Evolutionary conservation across 208 protist genomes (phyloP).

Genomic region (Novymonas esmeraldas): DNA sequence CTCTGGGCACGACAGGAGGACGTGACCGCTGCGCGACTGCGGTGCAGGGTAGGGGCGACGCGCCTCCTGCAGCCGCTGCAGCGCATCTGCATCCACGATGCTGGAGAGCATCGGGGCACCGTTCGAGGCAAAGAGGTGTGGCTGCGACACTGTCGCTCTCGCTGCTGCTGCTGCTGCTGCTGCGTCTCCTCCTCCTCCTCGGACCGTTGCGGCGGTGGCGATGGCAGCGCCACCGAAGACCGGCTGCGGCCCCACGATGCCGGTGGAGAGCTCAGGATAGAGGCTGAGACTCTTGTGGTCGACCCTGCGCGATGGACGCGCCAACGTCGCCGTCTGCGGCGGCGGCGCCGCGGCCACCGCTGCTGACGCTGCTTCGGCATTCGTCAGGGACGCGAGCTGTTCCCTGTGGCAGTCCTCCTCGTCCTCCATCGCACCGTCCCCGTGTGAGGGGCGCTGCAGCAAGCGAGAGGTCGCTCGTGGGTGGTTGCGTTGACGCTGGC

Average conservation of each 20-base stretch:
- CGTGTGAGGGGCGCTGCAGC: neutral
- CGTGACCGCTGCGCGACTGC: constrained; percentile 52
- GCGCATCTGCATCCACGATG: constrained; percentile 10
- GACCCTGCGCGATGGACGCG: constrained; percentile 14
- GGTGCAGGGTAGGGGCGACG: constrained; percentile 33
- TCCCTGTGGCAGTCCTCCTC: no score
- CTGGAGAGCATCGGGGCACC: constrained; percentile 16
- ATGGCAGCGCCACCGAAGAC: constrained; percentile 33
- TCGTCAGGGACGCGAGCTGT: no score
- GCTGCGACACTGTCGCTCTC: neutral
- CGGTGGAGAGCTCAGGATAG: constrained; percentile 19
- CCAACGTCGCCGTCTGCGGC: neutral
- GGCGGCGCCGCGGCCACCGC: neutral
- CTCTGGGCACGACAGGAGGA: constrained; percentile 38
- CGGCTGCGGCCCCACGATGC: constrained; percentile 32
- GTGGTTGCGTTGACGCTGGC: constrained; percentile 18
- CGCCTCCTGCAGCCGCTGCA: constrained; percentile 26
- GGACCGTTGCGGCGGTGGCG: neutral
- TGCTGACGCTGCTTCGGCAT: neutral
- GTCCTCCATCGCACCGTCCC: neutral
- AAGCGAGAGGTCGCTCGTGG: neutral
- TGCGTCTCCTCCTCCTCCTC: neutral
- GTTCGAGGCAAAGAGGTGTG: constrained; percentile 15
- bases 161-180: neutral
- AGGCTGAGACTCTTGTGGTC: constrained; percentile 15